phyloP scores from a whole-genome alignment of 73 alveolate species.

The Symbiodinium pilosum region DNA sequence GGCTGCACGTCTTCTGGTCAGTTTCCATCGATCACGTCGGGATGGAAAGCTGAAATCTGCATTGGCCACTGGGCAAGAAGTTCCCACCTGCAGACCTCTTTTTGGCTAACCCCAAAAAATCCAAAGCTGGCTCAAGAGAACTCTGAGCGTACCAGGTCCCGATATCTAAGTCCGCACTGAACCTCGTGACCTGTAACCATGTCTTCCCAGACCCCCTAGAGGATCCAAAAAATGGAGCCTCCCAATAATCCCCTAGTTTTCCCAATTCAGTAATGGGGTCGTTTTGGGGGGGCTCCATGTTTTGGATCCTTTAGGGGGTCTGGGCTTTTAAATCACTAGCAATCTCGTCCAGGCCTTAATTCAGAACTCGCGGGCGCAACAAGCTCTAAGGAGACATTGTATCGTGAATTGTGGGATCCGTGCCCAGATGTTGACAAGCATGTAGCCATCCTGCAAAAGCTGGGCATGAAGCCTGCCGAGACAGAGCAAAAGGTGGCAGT shows the following conservation, averaged over 20 bases:
- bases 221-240: too few species aligned
- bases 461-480: neutral
- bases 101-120: neutral
- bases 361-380: neutral
- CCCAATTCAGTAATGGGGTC: too few species aligned
- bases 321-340: neutral
- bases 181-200: neutral
- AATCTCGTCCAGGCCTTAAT: neutral
- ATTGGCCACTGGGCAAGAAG: neutral
- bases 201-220: neutral
- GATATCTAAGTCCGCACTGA: too few species aligned
- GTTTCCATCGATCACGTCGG: neutral
- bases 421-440: neutral
- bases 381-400: neutral
- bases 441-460: neutral
- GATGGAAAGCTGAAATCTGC: neutral
- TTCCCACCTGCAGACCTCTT: neutral
- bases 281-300: neutral
- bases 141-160: neutral
- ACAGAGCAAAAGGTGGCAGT: neutral
- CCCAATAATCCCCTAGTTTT: too few species aligned
- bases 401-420: neutral
- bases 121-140: neutral
- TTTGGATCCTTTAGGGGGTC: neutral
- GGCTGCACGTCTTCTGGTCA: neutral